Evolutionary conservation across 1,139 yeast genomes (phyloP).

Genomic region (Arxiozyma telluris): DNA sequence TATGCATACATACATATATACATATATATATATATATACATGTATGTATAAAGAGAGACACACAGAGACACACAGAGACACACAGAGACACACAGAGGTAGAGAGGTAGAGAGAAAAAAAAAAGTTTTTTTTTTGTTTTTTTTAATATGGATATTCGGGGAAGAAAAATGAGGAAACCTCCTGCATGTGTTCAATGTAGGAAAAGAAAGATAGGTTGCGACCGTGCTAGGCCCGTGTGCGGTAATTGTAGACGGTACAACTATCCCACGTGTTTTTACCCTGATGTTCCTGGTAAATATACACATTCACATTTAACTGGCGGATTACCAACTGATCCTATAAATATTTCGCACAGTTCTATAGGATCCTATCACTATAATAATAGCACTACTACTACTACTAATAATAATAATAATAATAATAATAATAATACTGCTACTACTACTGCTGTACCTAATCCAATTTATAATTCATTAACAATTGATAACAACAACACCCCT

Average conservation of each 20-base stretch:
- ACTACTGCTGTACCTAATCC: neutral
- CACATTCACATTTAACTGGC: conserved; percentile 10
- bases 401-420: no score
- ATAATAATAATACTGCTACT: no score
- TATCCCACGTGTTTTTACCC: conserved; percentile 10
- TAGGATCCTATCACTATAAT: conserved; percentile 3
- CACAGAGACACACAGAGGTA: neutral
- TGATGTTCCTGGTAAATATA: conserved; percentile 27
- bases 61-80: no score
- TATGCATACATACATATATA: neutral
- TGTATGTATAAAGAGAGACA: no score
- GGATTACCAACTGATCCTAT: neutral
- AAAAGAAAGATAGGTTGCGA: conserved; percentile 49
- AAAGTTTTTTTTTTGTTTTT: no score
- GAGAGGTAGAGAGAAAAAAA: conserved; percentile 9
- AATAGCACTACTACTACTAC: no score
- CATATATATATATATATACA: neutral
- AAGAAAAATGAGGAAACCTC: conserved; percentile 18
- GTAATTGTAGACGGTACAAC: conserved; percentile 34
- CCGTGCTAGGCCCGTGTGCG: conserved; percentile 46
- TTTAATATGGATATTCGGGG: conserved; percentile 5
- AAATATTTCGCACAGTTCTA: conserved; percentile 3
- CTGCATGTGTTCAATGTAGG: conserved; percentile 41
- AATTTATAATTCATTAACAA: neutral
- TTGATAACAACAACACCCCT: neutral